Percentiles rank a stretch among this genome's conserved stretches.
These are phyloP conservation scores for Tetrapisispora arboricola DNA, from an alignment of 805 yeast species.

Conservation along the genomic window DNA sequence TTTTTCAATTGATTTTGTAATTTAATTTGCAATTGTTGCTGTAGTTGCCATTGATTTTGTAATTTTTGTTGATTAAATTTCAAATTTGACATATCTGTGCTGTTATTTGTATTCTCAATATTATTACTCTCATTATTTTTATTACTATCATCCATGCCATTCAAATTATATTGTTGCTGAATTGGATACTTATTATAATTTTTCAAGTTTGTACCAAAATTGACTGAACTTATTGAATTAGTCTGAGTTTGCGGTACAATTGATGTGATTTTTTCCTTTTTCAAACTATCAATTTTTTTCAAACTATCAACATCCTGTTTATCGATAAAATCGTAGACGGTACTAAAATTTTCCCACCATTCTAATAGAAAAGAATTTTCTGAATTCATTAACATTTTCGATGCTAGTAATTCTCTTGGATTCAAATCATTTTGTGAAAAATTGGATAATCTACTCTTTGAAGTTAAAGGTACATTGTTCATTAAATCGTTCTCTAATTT, in stretches of 20 bases:
- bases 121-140: background rate
- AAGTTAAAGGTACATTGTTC: background rate
- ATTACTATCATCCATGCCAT: background rate
- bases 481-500: background rate
- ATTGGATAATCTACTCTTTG: background rate
- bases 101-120: background rate
- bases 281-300: background rate
- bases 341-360: constrained; percentile 47
- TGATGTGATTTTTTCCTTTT: constrained; percentile 2
- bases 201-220: background rate
- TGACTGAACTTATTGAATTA: background rate
- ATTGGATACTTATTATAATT: background rate
- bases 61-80: constrained; percentile 1
- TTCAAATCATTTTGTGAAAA: constrained; percentile 4
- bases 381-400: constrained; percentile 34
- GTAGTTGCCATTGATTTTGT: constrained; percentile 1
- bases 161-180: background rate
- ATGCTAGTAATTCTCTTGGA: constrained; percentile 8
- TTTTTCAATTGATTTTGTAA: background rate
- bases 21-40: constrained; percentile 1
- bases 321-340: constrained; percentile 37
- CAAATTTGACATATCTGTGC: background rate
- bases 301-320: constrained; percentile 23
- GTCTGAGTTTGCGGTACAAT: constrained; percentile 2
- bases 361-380: constrained; percentile 41